Percentiles rank a stretch among this genome's conserved stretches.
Evolutionary conservation across 176 grass and related monocot genomes (phyloP).

Genomic region (Otatea glauca): DNA sequence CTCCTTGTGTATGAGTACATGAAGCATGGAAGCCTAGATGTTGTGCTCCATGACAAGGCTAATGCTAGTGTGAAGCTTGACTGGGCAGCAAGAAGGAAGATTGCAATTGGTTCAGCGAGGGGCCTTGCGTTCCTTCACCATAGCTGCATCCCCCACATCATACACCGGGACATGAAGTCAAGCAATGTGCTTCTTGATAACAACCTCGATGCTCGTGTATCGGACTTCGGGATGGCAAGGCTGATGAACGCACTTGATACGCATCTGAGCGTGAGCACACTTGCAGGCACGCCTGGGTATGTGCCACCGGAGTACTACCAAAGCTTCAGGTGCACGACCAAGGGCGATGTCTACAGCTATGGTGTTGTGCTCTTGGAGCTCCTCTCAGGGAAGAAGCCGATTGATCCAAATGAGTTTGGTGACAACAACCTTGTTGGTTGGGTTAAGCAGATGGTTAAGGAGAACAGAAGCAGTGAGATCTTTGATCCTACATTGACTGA

Average conservation of each 20-base stretch:
- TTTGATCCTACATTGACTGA: constrained; percentile 66
- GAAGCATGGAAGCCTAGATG: constrained; percentile 88
- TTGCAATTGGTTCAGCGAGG: constrained; percentile 78
- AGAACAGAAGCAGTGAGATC: constrained; percentile 68
- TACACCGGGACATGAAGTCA: constrained; percentile 98
- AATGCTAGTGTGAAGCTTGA: constrained; percentile 58
- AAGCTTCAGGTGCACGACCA: constrained; percentile 93
- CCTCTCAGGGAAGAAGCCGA: constrained; percentile 90
- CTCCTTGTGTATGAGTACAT: constrained; percentile 97
- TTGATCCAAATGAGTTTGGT: constrained; percentile 78
- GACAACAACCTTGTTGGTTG: constrained; percentile 94
- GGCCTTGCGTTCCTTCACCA: constrained; percentile 97
- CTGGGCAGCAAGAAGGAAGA: constrained; percentile 86
- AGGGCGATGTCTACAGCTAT: constrained; percentile 95
- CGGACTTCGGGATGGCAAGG: constrained; percentile 94
- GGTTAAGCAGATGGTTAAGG: constrained; percentile 95
- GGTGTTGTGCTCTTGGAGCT: constrained; percentile 96
- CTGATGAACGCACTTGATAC: constrained; percentile 88
- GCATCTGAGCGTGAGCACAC: constrained; percentile 91
- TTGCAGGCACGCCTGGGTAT: constrained; percentile 92
- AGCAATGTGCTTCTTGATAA: constrained; percentile 91
- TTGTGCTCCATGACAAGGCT: constrained; percentile 70
- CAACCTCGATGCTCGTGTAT: constrained; percentile 79
- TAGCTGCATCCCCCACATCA: constrained; percentile 97
- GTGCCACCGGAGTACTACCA: constrained; percentile 98